Evolutionary conservation across 192 early-diverging fungal genomes (phyloP).

Genomic region (Coemansia sp.): DNA sequence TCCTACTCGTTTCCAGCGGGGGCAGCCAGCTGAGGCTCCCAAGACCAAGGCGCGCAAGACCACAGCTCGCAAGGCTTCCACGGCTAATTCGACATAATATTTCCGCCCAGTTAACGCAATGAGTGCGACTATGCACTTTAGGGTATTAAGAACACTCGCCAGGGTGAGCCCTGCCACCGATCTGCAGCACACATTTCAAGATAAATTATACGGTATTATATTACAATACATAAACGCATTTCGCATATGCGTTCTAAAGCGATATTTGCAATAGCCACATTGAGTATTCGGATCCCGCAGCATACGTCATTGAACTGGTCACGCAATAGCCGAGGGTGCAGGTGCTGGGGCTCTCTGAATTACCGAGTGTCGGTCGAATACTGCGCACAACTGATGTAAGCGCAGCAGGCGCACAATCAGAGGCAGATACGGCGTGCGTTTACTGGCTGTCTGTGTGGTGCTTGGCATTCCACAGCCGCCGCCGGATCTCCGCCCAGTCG

Average conservation of each 20-base stretch:
- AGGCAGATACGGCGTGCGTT: neutral
- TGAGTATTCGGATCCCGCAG: neutral
- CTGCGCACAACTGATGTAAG: neutral
- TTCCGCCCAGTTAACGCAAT: no score
- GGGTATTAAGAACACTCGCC: no score
- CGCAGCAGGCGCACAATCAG: neutral
- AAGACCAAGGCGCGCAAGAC: no score
- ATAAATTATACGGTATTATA: neutral
- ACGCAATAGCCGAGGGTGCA: neutral
- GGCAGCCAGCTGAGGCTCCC: no score
- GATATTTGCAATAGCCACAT: neutral
- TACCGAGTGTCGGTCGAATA: neutral
- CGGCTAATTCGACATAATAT: no score
- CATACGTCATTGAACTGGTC: neutral
- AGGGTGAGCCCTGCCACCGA: neutral
- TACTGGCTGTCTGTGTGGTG: neutral
- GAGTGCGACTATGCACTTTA: no score
- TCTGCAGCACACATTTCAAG: neutral
- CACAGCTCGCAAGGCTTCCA: no score
- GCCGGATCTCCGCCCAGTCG: conserved; percentile 47
- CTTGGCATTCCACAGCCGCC: conserved; percentile 51
- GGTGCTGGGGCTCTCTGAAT: neutral
- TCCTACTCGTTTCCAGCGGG: no score
- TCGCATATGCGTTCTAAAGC: conserved; percentile 1
- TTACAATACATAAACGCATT: neutral